Conservation (phyloP, 305 asterid genomes). For the Euphrasia arctica region DNA sequence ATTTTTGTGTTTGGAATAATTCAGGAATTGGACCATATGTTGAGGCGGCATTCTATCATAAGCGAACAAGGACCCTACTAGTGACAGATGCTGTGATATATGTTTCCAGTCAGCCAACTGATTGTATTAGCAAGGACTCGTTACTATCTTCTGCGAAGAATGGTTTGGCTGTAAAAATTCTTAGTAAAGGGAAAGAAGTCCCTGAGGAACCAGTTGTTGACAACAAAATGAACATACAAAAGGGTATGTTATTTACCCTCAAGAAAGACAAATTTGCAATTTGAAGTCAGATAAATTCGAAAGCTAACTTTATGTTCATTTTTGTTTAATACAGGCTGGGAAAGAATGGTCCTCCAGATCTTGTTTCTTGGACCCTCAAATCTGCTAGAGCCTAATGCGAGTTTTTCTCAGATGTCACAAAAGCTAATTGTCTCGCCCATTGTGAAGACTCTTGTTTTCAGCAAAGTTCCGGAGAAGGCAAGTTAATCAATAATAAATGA, state of each 20-base stretch:
- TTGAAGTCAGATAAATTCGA: constrained; percentile 2
- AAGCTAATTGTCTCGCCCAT: constrained; percentile 95
- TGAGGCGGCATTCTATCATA: constrained; percentile 96
- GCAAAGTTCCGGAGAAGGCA: constrained; percentile 96
- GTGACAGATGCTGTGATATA: constrained; percentile 95
- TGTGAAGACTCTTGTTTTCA: constrained; percentile 86
- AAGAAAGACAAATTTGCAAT: constrained; percentile 3
- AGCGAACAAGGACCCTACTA: constrained; percentile 66
- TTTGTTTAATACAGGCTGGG: constrained; percentile 65
- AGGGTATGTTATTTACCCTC: constrained; percentile 41
- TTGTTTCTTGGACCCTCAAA: constrained; percentile 97
- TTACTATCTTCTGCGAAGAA: constrained; percentile 75
- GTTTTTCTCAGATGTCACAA: constrained; percentile 92
- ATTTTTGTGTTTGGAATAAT: constrained; percentile 3
- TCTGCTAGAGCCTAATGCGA: constrained; percentile 85
- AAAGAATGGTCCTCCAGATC: constrained; percentile 97
- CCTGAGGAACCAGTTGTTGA: constrained; percentile 78
- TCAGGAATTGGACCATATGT: constrained; percentile 96
- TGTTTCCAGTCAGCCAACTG: constrained; percentile 84
- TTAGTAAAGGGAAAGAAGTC: constrained; percentile 86
- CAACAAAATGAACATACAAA: constrained; percentile 60
- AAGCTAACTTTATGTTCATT: constrained; percentile 11
- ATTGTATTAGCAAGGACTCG: constrained; percentile 82
- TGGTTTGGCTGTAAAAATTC: constrained; percentile 90
- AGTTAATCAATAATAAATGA: constrained; percentile 22